These are phyloP conservation scores for Fusarium sp. DNA, from an alignment of 2,329 filamentous ascomycete genomes.

Conservation along the genomic window DNA sequence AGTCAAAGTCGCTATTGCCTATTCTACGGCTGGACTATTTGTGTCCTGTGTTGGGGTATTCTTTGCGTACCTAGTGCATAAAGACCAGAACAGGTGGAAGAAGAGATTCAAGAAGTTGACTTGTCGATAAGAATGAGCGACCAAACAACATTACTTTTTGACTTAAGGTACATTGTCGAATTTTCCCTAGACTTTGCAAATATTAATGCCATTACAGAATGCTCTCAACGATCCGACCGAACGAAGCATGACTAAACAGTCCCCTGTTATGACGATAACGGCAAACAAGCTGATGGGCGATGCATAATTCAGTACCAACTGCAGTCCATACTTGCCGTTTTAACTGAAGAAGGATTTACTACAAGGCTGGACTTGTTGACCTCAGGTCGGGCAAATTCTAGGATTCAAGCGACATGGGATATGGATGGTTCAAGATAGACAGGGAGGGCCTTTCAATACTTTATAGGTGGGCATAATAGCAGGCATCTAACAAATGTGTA, in stretches of 20 bases:
- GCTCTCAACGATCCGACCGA: background rate
- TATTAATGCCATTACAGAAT: background rate
- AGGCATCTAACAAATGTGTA: too few species aligned
- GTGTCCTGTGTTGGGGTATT: background rate
- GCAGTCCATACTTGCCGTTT: rapidly evolving
- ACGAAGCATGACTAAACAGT: background rate
- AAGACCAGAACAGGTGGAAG: too few species aligned
- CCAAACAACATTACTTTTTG: background rate
- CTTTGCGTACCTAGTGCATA: too few species aligned
- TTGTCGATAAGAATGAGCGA: background rate
- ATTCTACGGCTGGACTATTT: background rate
- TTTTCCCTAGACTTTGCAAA: too few species aligned
- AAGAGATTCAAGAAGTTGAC: too few species aligned
- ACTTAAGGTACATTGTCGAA: background rate
- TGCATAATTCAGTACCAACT: rapidly evolving
- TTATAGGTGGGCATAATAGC: too few species aligned
- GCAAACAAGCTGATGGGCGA: background rate
- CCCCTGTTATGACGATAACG: background rate
- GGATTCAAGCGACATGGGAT: too few species aligned
- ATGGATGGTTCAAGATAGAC: too few species aligned
- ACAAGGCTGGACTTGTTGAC: rapidly evolving
- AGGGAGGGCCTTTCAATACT: too few species aligned
- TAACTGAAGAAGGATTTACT: background rate
- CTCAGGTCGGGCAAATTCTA: too few species aligned
- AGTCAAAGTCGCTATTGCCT: background rate